These are phyloP conservation scores for Chytriomyces hyalinus DNA, from an alignment of 192 early-diverging fungal species.

Conservation along the genomic window DNA sequence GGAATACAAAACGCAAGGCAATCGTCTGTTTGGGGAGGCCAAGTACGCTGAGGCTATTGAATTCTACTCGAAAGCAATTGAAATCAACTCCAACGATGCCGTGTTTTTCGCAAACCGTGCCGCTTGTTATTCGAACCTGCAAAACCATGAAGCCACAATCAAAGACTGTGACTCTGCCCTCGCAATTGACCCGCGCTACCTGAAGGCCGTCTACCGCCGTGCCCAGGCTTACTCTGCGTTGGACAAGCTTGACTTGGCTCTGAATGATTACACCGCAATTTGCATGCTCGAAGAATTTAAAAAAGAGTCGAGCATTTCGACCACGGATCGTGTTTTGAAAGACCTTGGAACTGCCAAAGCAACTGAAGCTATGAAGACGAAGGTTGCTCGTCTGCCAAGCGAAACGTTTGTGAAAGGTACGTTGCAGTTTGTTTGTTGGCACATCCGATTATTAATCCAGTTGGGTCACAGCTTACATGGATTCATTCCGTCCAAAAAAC, in stretches of 20 bases:
- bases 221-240: constrained; percentile 69
- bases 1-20: constrained; percentile 83
- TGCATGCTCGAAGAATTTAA: constrained; percentile 96
- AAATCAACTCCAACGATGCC: constrained; percentile 66
- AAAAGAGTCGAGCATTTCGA: constrained; percentile 74
- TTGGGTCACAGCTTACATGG: constrained; percentile 78
- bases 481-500: constrained; percentile 78
- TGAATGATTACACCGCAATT: constrained; percentile 60
- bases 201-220: constrained; percentile 83
- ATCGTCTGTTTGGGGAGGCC: constrained; percentile 81
- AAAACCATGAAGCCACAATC: constrained; percentile 76
- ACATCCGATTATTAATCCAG: neutral
- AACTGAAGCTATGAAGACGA: constrained; percentile 71
- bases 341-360: constrained; percentile 78
- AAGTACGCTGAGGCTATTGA: constrained; percentile 85
- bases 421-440: neutral
- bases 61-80: constrained; percentile 88
- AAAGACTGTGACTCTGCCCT: constrained; percentile 82
- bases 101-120: constrained; percentile 96
- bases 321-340: constrained; percentile 91
- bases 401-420: constrained; percentile 75
- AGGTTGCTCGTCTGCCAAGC: constrained; percentile 77
- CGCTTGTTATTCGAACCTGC: constrained; percentile 83
- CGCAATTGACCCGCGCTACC: constrained; percentile 81
- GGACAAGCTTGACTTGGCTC: constrained; percentile 54